Base-by-base conservation (phyloP, 495 filamentous ascomycete species). In the Clohesyomyces aquaticus region DNA sequence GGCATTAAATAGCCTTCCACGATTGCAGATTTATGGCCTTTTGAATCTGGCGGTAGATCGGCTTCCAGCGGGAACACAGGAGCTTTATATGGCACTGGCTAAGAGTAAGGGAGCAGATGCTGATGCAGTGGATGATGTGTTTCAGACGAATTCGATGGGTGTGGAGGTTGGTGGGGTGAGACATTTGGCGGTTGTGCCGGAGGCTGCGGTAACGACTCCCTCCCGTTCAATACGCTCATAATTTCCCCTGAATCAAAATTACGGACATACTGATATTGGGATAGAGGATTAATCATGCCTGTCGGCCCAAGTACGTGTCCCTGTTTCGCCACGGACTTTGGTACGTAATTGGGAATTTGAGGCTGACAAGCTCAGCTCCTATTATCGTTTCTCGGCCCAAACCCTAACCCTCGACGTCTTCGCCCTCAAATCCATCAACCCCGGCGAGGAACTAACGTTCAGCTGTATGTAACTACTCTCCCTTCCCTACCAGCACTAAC, bases 231-330 rank as follows among this genome's bases (percentile, higher is more conserved):
- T n/a, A n/a, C n/a, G n/a, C n/a, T 61, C 8, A 35, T 55, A 27
- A 19, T 1, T 22, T 35, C 8, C 41, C 12, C 1, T 38, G 10
- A 45, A 26, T 35, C 9, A 26, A 21, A 29, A 23, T 51, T 12
- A 10, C 16, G 29, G 11, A 25, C 18, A 59, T 58, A 46, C 49
- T 59, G 22, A 65, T 22, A 35, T 32, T 32, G 4, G 1, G 0
- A 9, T 25, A 68, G 61, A 55, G 61, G 22, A 61, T 68, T 47
- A 68, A 68, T 55, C 66, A 68, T 27, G 60, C 55, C n/a, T 68
- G 66, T 35, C 66, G 66, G 0, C 61, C 60, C 18, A 68, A 68
- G 55, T 58, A 53, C 41, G 47, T 43, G 3, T 1, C 10, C 14
- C 35, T 9, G 3, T 23, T 22, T n/a, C n/a, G n/a, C n/a, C n/a